Evolutionary conservation across 2,329 filamentous ascomycete genomes (phyloP).

Genomic region (Aspergillus thermomutatus): DNA sequence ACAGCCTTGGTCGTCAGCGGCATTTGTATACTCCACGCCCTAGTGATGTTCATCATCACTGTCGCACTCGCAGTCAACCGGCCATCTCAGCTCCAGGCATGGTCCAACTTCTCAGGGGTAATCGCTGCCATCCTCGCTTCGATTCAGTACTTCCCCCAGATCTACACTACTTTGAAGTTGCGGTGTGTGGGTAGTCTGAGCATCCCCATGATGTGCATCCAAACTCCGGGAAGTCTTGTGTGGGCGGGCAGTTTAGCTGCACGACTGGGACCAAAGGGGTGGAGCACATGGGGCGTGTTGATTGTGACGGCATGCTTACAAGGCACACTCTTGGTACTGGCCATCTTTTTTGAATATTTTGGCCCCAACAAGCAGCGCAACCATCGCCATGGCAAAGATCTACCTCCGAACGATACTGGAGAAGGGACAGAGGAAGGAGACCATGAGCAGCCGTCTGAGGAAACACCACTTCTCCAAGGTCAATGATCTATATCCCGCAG

Average conservation of each 20-base stretch:
- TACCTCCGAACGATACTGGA: conserved; percentile 3
- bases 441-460: conserved; percentile 26
- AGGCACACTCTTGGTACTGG: conserved; percentile 75
- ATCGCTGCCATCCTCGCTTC: conserved; percentile 74
- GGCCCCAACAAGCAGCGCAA: conserved; percentile 44
- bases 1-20: conserved; percentile 74
- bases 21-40: conserved; percentile 69
- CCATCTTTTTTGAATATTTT: conserved; percentile 63
- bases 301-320: conserved; percentile 83
- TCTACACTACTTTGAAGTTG: conserved; percentile 82
- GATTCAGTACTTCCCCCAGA: conserved; percentile 92
- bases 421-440: conserved; percentile 12
- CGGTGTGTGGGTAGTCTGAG: conserved; percentile 87
- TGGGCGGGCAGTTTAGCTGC: conserved; percentile 82
- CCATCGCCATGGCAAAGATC: conserved; percentile 20
- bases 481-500: conserved; percentile 13
- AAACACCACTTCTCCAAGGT: conserved; percentile 33
- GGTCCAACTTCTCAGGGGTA: conserved; percentile 83
- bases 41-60: conserved; percentile 63
- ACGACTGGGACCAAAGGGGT: conserved; percentile 75
- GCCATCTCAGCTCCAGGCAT: conserved; percentile 64
- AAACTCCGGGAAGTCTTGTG: conserved; percentile 87
- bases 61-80: conserved; percentile 63
- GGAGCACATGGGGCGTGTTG: conserved; percentile 95
- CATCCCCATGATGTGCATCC: conserved; percentile 97